phyloP scores from a whole-genome alignment of 352 stramenopile species.

The Pseudoperonospora humuli region DNA sequence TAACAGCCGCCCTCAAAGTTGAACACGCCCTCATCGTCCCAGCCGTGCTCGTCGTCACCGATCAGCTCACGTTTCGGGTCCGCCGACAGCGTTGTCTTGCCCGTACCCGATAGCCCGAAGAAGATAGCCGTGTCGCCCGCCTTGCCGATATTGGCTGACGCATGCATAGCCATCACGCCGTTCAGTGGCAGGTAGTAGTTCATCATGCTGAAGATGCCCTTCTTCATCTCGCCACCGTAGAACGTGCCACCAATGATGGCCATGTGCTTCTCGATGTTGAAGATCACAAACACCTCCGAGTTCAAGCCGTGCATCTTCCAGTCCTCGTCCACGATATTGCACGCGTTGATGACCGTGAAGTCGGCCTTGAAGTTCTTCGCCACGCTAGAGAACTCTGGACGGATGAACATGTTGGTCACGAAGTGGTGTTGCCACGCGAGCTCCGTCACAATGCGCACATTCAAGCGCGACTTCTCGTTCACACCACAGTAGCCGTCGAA shows the following conservation, averaged over 20 bases:
- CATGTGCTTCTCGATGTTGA: slow-evolving; percentile 95
- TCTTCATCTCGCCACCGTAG: slow-evolving; percentile 99
- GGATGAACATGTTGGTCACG: slow-evolving; percentile 95
- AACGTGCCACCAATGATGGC: slow-evolving; percentile 94
- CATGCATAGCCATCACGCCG: slow-evolving; percentile 97
- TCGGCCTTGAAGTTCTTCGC: slow-evolving; percentile 91
- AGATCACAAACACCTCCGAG: slow-evolving; percentile 94
- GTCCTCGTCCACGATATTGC: slow-evolving; percentile 90
- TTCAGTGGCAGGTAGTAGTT: slow-evolving; percentile 96
- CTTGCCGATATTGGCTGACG: slow-evolving; percentile 95
- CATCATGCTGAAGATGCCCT: slow-evolving; percentile 98
- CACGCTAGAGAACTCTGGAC: slow-evolving; percentile 71
- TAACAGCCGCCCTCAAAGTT: slow-evolving; percentile 99
- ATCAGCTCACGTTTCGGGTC: slow-evolving; percentile 82
- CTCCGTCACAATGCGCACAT: slow-evolving; percentile 96
- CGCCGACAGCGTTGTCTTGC: slow-evolving; percentile 90
- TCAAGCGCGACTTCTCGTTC: slow-evolving; percentile 87
- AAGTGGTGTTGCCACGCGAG: slow-evolving; percentile 98
- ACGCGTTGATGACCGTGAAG: slow-evolving; percentile 98
- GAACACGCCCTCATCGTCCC: slow-evolving; percentile 96
- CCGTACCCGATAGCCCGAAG: slow-evolving; percentile 92
- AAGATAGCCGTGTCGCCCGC: slow-evolving; percentile 94
- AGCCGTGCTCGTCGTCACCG: slow-evolving; percentile 92
- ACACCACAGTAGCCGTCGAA: slow-evolving; percentile 95
- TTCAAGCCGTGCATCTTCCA: slow-evolving; percentile 92